phyloP scores from a whole-genome alignment of 2,329 filamentous ascomycete species.

The Diaporthe ilicicola region DNA sequence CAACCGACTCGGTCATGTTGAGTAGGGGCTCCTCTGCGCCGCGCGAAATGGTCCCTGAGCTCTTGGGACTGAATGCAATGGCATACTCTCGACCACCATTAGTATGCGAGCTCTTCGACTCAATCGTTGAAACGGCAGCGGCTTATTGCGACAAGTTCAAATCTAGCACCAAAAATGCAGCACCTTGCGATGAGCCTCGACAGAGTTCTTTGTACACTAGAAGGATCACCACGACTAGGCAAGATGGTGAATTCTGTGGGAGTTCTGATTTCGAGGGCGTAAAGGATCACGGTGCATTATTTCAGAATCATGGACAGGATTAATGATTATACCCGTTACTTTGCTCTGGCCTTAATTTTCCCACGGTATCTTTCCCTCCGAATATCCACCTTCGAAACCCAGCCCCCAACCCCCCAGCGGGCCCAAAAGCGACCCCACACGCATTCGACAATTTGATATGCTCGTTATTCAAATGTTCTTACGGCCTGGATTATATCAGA shows the following conservation, averaged over 20 bases:
- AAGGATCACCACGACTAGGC: slow-evolving; percentile 10
- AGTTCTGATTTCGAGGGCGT: slow-evolving; percentile 9
- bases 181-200: background rate
- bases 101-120: background rate
- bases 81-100: background rate
- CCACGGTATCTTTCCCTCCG: background rate
- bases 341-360: background rate
- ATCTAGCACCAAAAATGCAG: background rate
- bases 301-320: slow-evolving; percentile 22
- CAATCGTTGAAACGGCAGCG: background rate
- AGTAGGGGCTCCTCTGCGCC: background rate
- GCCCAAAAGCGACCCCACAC: too few relatives aligned
- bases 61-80: background rate
- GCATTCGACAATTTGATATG: background rate
- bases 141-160: background rate
- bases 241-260: background rate
- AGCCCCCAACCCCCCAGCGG: background rate
- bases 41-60: background rate
- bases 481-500: background rate
- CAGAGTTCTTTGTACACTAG: slow-evolving; percentile 24
- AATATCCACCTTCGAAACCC: background rate
- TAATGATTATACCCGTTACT: slow-evolving; percentile 29
- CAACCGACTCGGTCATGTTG: slow-evolving; percentile 53
- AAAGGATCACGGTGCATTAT: slow-evolving; percentile 19
- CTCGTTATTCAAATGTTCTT: background rate